phyloP scores from a whole-genome alignment of 441 rosid species.

The Croton setiger region DNA sequence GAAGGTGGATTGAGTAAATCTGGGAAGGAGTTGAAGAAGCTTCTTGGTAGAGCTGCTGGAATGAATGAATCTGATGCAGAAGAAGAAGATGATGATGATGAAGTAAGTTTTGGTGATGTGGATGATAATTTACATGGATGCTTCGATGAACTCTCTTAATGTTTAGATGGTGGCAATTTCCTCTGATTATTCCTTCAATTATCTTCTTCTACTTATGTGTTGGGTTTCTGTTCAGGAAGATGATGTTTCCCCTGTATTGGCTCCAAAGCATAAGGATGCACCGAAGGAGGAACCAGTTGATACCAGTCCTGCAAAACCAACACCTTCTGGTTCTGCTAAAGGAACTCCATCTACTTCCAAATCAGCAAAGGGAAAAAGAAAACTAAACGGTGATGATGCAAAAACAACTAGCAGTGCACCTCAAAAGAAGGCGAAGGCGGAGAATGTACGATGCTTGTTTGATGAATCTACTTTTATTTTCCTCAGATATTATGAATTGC shows the following conservation, averaged over 20 bases:
- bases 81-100: conserved; percentile 81
- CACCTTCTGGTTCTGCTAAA: conserved; percentile 54
- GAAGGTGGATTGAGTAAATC: conserved; percentile 85
- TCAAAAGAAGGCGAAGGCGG: conserved; percentile 83
- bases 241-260: conserved; percentile 55
- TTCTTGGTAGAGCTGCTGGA: conserved; percentile 71
- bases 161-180: background rate
- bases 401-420: conserved; percentile 57
- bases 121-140: conserved; percentile 8
- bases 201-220: background rate
- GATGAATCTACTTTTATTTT: conserved; percentile 1
- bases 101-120: conserved; percentile 42
- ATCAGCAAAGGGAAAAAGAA: conserved; percentile 84
- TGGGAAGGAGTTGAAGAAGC: conserved; percentile 91
- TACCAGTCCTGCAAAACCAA: conserved; percentile 63
- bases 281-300: conserved; percentile 78
- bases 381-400: conserved; percentile 59
- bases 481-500: background rate
- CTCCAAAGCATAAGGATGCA: conserved; percentile 66
- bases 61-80: conserved; percentile 73
- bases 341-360: conserved; percentile 71
- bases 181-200: background rate
- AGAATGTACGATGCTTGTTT: conserved; percentile 45
- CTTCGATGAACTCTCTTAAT: background rate
- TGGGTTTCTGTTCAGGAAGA: conserved; percentile 31